Base-by-base conservation (phyloP, 1,284 basidiomycete species). In the Exobasidium rhododendri region DNA sequence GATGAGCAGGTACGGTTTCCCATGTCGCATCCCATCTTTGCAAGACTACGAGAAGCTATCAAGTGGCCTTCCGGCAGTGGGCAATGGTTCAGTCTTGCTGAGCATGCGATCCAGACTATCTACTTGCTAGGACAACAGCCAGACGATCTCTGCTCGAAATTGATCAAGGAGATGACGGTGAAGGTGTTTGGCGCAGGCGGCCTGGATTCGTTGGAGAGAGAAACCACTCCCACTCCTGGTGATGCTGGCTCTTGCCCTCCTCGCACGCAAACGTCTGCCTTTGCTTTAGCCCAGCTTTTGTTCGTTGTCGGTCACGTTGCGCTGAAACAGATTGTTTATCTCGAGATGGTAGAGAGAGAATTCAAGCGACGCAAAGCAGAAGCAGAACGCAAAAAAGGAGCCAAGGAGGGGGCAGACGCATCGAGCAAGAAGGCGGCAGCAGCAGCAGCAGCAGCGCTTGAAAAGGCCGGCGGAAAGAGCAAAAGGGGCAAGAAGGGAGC, bases 321-420 rank as follows among this genome's bases (percentile, higher is more conserved):
- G 4, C 91, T 98, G 81, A 97, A 97, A 81, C 93, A 98, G 67
- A 92, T 97, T 61, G 93, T 96, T 26, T 96, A 92, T 79, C 86
- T 98, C 31, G 94, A 98, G 80, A 84, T 97, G 47, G 89, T 97
- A n/a, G 94, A 98, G 81, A 84, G 94, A 43, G 94, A 98, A 79
- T 90, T 91, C 86, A 98, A 98, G 82, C 84, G 93, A 14, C 88
- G 94, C 80, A 97, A 97, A 82, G 92, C 94, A 59, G 91, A 91
- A 77, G 88, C 86, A 63, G 88, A 84, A 22, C 26, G 50, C n/a
- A 59, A 45, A 2, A 28, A 62, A 10, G 43, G 17, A 17, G 26
- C 22, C 3, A 54, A 31, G 13, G 47, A 24, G 20, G n/a, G n/a
- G 13, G 54, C 14, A 3, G 58, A 56, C 7, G 51, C 7, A 24